Conservation (phyloP, 2,329 filamentous ascomycete species). For the Cercospora sp. region DNA sequence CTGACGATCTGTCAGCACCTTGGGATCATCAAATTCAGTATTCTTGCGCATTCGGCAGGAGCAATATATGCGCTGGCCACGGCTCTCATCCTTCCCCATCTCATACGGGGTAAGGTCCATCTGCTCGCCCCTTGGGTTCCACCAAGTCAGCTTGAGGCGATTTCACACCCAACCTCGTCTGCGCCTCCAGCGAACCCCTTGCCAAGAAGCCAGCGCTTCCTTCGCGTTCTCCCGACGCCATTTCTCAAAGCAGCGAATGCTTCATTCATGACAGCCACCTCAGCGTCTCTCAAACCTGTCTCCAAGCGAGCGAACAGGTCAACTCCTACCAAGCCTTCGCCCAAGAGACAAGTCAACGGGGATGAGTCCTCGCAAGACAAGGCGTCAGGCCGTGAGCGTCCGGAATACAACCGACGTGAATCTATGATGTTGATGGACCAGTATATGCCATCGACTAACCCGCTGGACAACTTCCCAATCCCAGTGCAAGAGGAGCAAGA, state of each 20-base stretch:
- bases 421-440: constrained; percentile 54
- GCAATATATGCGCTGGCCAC: constrained; percentile 98
- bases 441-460: constrained; percentile 44
- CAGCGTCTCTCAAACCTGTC: constrained; percentile 49
- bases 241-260: constrained; percentile 93
- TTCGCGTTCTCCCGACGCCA: constrained; percentile 84
- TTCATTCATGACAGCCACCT: constrained; percentile 90
- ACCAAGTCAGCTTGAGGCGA: constrained; percentile 84
- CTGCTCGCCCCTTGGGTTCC: constrained; percentile 96
- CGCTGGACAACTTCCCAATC: constrained; percentile 35
- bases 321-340: constrained; percentile 21
- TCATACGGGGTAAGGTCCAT: constrained; percentile 91
- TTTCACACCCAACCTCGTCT: constrained; percentile 47
- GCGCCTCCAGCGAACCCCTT: constrained; percentile 79
- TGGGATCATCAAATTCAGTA: constrained; percentile 92
- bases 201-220: constrained; percentile 85
- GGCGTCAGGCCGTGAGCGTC: constrained; percentile 30
- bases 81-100: constrained; percentile 90
- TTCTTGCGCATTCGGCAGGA: constrained; percentile 92
- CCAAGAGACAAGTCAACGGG: constrained; percentile 15
- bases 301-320: constrained; percentile 29
- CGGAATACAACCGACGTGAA: constrained; percentile 43
- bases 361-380: constrained; percentile 26
- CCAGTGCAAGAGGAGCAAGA: constrained; percentile 29
- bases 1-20: constrained; percentile 89